Base-by-base conservation (phyloP, 441 rosid genomes). In the Erodium chrysanthum region DNA sequence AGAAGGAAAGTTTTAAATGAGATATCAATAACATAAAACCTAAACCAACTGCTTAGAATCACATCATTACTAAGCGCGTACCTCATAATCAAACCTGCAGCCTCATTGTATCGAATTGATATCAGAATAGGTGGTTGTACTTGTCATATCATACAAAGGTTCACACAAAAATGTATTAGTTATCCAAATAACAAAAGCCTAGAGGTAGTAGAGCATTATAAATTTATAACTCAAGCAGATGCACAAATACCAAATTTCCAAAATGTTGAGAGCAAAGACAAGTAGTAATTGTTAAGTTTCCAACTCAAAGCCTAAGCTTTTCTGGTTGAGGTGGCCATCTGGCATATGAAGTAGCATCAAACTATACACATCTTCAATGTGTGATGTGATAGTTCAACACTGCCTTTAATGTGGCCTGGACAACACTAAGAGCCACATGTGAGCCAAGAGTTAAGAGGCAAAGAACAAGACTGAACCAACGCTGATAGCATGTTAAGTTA, bases 51-150 rank as follows among this genome's bases (percentile, higher is more conserved):
- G 54, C 18, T 62, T 14, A 52, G 42, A 46, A 69, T 14, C 66
- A 48, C 25, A 18, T 42, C 68, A 44, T 46, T 23, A 17, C 23
- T 21, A n/a, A 60, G 60, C 0, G 71, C 69, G 65, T 72, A 90
- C 96, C 96, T 92, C 97, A 66, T 86, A 90, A 73, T 92, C 96
- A 64, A 87, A 92, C 78, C 97, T 92, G 75, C 76, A 75, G 68
- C 46, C 74, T 63, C 78, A 54, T 29, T 56, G 33, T 29, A 44
- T 60, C 67, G 73, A 61, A 42, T 69, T 59, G 25, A 60, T 70
- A 68, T 70, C 58, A 75, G 42, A 68, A 21, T 71, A 74, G 74
- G 22, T 29, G 60, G 66, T 54, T 70, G 64, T 66, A 70, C 80
- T 80, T 74, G 75, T 71, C 67, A 62, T 48, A 71, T 40, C n/a